These are phyloP conservation scores for Phialophora expanda DNA, from an alignment of 2,329 filamentous ascomycete species.

Conservation along the genomic window DNA sequence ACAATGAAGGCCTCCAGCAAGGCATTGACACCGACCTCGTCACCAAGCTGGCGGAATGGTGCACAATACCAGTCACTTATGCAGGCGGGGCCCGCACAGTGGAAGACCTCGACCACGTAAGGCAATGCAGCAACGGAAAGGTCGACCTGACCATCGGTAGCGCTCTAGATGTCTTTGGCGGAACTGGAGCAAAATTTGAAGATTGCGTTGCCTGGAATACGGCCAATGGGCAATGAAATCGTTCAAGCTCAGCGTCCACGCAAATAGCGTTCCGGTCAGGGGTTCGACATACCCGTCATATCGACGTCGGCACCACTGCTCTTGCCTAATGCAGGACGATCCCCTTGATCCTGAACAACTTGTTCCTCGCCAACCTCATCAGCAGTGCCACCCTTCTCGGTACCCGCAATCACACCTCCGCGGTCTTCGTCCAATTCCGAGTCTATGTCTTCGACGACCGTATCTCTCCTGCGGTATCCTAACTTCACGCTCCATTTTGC, in stretches of 20 bases:
- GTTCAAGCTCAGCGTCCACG: not conserved
- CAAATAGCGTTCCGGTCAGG: not conserved
- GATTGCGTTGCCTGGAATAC: conserved; percentile 90
- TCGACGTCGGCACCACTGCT: conserved; percentile 9
- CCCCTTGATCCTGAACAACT: not conserved
- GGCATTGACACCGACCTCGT: conserved; percentile 91
- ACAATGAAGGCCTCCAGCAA: conserved; percentile 90
- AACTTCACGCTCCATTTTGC: conserved; percentile 6
- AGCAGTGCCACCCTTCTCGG: not conserved
- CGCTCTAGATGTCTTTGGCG: conserved; percentile 94
- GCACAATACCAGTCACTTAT: conserved; percentile 90
- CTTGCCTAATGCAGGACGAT: not conserved
- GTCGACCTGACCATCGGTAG: conserved; percentile 96
- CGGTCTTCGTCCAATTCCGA: not conserved
- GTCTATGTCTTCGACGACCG: conserved; percentile 2
- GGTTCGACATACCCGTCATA: not conserved
- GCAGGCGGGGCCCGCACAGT: conserved; percentile 88
- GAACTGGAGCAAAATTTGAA: conserved; percentile 80
- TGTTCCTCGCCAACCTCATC: not conserved
- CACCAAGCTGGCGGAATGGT: conserved; percentile 77
- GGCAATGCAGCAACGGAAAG: conserved; percentile 75
- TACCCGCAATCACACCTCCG: not conserved
- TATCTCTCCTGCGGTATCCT: conserved; percentile 15
- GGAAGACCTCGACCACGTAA: conserved; percentile 81
- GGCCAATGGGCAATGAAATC: conserved; percentile 40